Percentiles rank a stretch among this genome's conserved stretches.
phyloP scores from a whole-genome alignment of 352 stramenopile genomes.

The Peronospora destructor region DNA sequence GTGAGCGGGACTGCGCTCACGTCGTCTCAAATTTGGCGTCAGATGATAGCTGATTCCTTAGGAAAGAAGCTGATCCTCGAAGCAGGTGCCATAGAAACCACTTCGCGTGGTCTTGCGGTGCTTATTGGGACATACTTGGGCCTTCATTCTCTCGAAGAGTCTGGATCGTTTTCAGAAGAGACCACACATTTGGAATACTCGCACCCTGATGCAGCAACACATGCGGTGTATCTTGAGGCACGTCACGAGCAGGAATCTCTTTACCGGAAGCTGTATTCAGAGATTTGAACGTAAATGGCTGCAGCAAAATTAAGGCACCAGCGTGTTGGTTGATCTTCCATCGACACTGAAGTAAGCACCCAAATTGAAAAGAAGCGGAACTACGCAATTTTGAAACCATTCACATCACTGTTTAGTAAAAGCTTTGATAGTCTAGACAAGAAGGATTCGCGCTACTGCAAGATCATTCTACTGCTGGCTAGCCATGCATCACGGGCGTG shows the following conservation, averaged over 20 bases:
- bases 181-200: slow-evolving; percentile 27
- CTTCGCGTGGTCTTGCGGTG: slow-evolving; percentile 77
- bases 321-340: slow-evolving; percentile 1
- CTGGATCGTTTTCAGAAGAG: slow-evolving; percentile 23
- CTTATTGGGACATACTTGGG: slow-evolving; percentile 56
- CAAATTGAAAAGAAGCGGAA: slow-evolving; percentile 5
- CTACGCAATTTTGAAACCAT: slow-evolving; percentile 3
- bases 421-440: slow-evolving; percentile 5
- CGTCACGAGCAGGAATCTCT: slow-evolving; percentile 63
- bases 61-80: slow-evolving; percentile 69
- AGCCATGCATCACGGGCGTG: slow-evolving; percentile 37
- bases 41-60: slow-evolving; percentile 82
- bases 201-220: slow-evolving; percentile 37
- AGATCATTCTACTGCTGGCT: slow-evolving; percentile 20
- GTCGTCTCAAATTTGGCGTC: slow-evolving; percentile 75
- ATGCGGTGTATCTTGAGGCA: slow-evolving; percentile 55
- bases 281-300: slow-evolving; percentile 12
- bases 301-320: slow-evolving; percentile 4
- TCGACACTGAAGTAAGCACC: neutral
- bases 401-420: neutral
- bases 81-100: slow-evolving; percentile 58
- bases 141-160: slow-evolving; percentile 45
- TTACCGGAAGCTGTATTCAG: slow-evolving; percentile 63
- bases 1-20: slow-evolving; percentile 75
- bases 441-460: slow-evolving; percentile 2